phyloP scores from a whole-genome alignment of 1,139 yeast genomes.

The Lodderomyces metapsilosis region DNA sequence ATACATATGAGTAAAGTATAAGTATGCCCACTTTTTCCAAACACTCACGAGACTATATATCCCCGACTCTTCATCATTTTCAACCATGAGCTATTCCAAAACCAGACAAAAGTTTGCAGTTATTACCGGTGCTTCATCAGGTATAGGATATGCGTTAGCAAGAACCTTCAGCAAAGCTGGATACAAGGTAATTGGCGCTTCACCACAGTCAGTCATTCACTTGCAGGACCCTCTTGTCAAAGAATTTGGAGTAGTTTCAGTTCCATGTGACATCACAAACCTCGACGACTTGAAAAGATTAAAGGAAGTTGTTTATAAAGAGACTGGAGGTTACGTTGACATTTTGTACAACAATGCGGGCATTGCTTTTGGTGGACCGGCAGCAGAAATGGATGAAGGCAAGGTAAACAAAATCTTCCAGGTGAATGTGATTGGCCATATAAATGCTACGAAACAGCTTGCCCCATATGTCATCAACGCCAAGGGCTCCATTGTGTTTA shows the following conservation, averaged over 20 bases:
- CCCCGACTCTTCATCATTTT: too few relatives aligned
- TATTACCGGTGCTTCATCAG: slow-evolving; percentile 41
- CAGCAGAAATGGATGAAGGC: slow-evolving; percentile 29
- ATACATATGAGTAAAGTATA: too few relatives aligned
- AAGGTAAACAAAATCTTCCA: slow-evolving; percentile 25
- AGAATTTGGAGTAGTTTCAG: slow-evolving; percentile 28
- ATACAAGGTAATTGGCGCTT: slow-evolving; percentile 34
- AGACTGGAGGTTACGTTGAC: slow-evolving; percentile 31
- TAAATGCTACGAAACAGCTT: slow-evolving; percentile 34
- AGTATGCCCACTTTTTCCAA: too few relatives aligned
- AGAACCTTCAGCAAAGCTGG: slow-evolving; percentile 29
- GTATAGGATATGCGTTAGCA: slow-evolving; percentile 37
- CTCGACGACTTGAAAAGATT: slow-evolving; percentile 27
- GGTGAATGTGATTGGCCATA: slow-evolving; percentile 40
- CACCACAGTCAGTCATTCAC: slow-evolving; percentile 24
- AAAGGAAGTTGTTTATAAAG: slow-evolving; percentile 19
- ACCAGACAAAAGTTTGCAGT: slow-evolving; percentile 23
- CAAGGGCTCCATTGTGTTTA: slow-evolving; percentile 37
- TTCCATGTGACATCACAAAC: slow-evolving; percentile 33
- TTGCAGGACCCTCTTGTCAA: slow-evolving; percentile 28
- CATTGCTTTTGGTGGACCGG: slow-evolving; percentile 30
- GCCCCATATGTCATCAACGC: slow-evolving; percentile 29
- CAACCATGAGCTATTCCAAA: background rate
- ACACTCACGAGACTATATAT: too few relatives aligned
- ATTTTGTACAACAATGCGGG: slow-evolving; percentile 39